Base-by-base conservation (phyloP, 164 flowering plant species). In the Macadamia integrifolia region DNA sequence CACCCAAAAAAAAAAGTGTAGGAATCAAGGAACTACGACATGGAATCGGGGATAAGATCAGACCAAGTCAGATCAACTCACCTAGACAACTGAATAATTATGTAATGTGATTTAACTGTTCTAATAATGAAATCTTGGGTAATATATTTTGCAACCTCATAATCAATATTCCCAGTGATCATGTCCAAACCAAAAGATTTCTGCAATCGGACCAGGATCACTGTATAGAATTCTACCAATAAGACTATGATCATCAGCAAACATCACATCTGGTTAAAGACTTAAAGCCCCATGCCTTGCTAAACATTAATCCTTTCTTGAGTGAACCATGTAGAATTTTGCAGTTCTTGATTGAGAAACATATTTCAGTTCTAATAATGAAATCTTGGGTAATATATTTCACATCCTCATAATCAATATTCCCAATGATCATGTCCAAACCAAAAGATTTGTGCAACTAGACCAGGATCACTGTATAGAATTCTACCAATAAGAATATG, bases 391-490 rank as follows among this genome's bases (percentile, higher is more conserved):
- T 61, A 57, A 18, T 28, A 52, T 65, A 35, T 40, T 48, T 69
- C 56, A 70, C 69, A 67, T 82, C 85, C 86, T 83, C 78, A 67
- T 44, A n/a, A 40, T 76, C 57, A 17, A 75, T 65, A 64, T 15
- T 65, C 29, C 69, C 74, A 49, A n/a, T 50, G 6, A 17, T 49
- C 68, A 53, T 17, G 14, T 76, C 80, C 48, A 68, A 57, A 71
- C 53, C 30, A 29, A 72, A 64, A 70, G 69, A 13, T 14, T 52
- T 46, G 12, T 46, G 59, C 30, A 52, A 86, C 80, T 23, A 77
- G 49, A 64, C 92, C 92, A 62, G 95, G 92, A 80, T 88, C 91
- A 71, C 83, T 76, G 42, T 57, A 68, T 66, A 82, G 56, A 61
- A 87, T 87, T 14, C 95, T 89, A 84, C 69, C 63, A 77, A 58